Evolutionary conservation across 2,329 filamentous ascomycete species (phyloP), one percentile per base, ranked within the genome.

Genomic region (Colletotrichum tropicicola): DNA sequence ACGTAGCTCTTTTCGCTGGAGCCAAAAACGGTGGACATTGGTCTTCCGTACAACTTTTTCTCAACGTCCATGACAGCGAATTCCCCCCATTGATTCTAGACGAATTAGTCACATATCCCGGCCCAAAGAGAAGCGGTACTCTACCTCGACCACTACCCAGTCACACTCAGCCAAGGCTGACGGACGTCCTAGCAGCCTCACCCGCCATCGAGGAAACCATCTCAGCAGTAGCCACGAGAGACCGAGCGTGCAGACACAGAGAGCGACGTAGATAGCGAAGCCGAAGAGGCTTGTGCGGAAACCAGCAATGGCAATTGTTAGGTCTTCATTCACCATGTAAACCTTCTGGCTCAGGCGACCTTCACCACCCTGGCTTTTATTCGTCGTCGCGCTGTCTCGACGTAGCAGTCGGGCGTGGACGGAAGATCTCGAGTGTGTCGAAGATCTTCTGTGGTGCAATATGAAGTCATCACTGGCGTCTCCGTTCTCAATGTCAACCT

Each of bases 21-120:
- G 0, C 92, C 92, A 73, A 95, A 95, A 1, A 91, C 84, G 0
- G 86, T 88, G 61, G 82, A 90, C 59, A 87, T 73, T 4, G 83
- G 82, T 62, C 82, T 86, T 51, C 83, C 87, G 75, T 86, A 89
- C 19, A 77, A 74, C 59, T 80, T 81, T 15, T 77, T 78, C 37
- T 84, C 83, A 12, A 98, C 85, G 52, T 89, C 74, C 72, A 97
- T 87, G n/a, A 96, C 87, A 12, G 86, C 84, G 77, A 98, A 92
- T 77, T 98, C 95, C 52, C 92, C 92, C 95, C 96, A 98, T 85
- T 98, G 94, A 73, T 99, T 98, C 85, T 91, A 74, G 60, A 63
- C 60, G 66, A 61, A 62, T 59, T 47, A 51, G 47, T 27, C n/a
- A 60, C 35, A 21, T 30, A 44, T 54, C 51, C 54, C 45, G 21